phyloP scores from a whole-genome alignment of 768 basidiomycete species.

The Mrakia blollopis region DNA sequence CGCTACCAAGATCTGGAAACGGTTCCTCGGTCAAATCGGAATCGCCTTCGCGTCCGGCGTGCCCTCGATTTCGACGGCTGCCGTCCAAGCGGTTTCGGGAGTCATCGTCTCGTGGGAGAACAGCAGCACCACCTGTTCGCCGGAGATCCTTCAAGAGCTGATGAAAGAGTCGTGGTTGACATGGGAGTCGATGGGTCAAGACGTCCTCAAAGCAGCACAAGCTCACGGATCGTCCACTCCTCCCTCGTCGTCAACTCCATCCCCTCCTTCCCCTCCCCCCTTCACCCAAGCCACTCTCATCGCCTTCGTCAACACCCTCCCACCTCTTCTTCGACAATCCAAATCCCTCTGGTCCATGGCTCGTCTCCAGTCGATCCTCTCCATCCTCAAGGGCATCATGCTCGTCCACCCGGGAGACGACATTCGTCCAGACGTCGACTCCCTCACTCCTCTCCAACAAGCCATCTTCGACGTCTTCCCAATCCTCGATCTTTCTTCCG shows the following conservation, averaged over 20 bases:
- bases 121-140: not conserved
- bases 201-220: not conserved
- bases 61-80: slow-evolving; percentile 65
- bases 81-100: slow-evolving; percentile 75
- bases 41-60: slow-evolving; percentile 53
- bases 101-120: slow-evolving; percentile 49
- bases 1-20: slow-evolving; percentile 67
- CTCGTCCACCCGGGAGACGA: slow-evolving; percentile 79
- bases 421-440: slow-evolving; percentile 81
- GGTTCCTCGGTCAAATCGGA: slow-evolving; percentile 67
- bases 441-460: slow-evolving; percentile 55
- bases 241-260: not conserved
- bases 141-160: not conserved
- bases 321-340: slow-evolving; percentile 54
- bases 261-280: slow-evolving; percentile 42
- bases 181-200: slow-evolving; percentile 20
- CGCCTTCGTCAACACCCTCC: slow-evolving; percentile 68
- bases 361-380: slow-evolving; percentile 63
- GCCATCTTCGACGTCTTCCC: slow-evolving; percentile 67
- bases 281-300: slow-evolving; percentile 84
- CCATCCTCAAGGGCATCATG: slow-evolving; percentile 64
- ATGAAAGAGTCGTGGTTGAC: slow-evolving; percentile 14
- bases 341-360: slow-evolving; percentile 46
- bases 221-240: not conserved
- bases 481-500: slow-evolving; percentile 57